phyloP scores from a whole-genome alignment of 2,329 filamentous ascomycete genomes.

The Neopestalotiopsis clavispora region DNA sequence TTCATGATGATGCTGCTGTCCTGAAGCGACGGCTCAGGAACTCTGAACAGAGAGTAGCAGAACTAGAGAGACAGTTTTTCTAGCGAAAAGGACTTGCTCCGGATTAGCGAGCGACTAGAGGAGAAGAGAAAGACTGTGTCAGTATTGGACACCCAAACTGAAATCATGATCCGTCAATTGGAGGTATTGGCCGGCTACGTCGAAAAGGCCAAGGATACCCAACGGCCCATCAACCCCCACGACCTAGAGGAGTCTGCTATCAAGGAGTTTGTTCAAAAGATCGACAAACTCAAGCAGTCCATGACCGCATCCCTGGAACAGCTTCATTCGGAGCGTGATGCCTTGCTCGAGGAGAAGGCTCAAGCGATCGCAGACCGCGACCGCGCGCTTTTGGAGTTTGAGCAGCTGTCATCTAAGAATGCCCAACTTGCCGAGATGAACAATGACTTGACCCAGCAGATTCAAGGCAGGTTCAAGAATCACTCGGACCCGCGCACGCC shows the following conservation, averaged over 20 bases:
- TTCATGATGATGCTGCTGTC: conserved; percentile 66
- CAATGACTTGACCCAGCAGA: conserved; percentile 91
- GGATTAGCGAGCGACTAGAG: conserved; percentile 83
- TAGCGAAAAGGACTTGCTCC: conserved; percentile 69
- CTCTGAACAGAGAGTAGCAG: conserved; percentile 83
- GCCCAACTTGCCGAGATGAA: conserved; percentile 93
- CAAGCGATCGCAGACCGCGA: conserved; percentile 85
- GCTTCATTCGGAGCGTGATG: conserved; percentile 74
- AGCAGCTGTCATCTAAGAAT: conserved; percentile 93
- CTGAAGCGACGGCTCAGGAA: conserved; percentile 78
- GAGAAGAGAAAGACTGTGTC: conserved; percentile 97
- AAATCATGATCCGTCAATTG: conserved; percentile 92
- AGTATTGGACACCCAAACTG: conserved; percentile 89
- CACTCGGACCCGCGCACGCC: conserved; percentile 65
- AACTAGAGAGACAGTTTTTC: conserved; percentile 83
- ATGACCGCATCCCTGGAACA: conserved; percentile 64
- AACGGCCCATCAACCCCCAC: conserved; percentile 78
- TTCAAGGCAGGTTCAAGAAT: conserved; percentile 86
- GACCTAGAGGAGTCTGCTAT: conserved; percentile 89
- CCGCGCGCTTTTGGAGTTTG: conserved; percentile 92
- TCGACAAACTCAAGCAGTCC: conserved; percentile 64
- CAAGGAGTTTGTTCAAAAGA: conserved; percentile 83
- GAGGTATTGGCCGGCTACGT: conserved; percentile 89
- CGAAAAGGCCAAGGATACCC: conserved; percentile 82
- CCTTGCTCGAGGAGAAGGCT: conserved; percentile 83